Conservation (phyloP, 768 basidiomycete species). For the Neoboletus subvelutipes region DNA sequence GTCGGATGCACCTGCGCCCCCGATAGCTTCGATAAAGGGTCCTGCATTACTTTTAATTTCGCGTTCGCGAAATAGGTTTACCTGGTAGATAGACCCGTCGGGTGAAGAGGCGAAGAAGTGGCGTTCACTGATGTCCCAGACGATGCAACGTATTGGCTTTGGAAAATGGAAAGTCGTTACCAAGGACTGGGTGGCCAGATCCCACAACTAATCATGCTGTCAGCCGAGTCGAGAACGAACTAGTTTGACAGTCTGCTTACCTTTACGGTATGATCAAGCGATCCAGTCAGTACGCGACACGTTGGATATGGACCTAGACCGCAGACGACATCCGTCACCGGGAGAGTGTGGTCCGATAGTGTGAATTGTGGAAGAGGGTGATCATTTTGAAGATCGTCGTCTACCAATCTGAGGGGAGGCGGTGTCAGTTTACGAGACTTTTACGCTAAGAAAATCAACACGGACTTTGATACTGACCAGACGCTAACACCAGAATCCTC, state of each 20-base stretch:
- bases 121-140: slow-evolving; percentile 84
- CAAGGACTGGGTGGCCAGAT: slow-evolving; percentile 68
- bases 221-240: slow-evolving; percentile 8
- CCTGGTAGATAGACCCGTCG: slow-evolving; percentile 74
- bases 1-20: slow-evolving; percentile 70
- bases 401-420: slow-evolving; percentile 58
- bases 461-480: slow-evolving; percentile 86
- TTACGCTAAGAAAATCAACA: slow-evolving; percentile 18
- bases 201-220: slow-evolving; percentile 65
- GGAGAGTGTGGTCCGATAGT: slow-evolving; percentile 89
- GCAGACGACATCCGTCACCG: slow-evolving; percentile 77
- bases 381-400: slow-evolving; percentile 72
- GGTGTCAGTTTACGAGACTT: slow-evolving; percentile 12
- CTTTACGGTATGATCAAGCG: slow-evolving; percentile 90
- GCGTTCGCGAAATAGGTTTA: slow-evolving; percentile 71
- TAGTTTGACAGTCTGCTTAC: slow-evolving; percentile 39
- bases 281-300: slow-evolving; percentile 76
- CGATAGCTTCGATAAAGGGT: slow-evolving; percentile 62
- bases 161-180: slow-evolving; percentile 90
- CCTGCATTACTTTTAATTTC: slow-evolving; percentile 50
- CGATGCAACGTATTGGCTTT: slow-evolving; percentile 63
- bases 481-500: slow-evolving; percentile 89
- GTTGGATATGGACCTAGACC: slow-evolving; percentile 79
- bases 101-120: slow-evolving; percentile 83
- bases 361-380: slow-evolving; percentile 75